Conservation (phyloP, 2,329 filamentous ascomycete species). For the Aspergillus vadensis region DNA sequence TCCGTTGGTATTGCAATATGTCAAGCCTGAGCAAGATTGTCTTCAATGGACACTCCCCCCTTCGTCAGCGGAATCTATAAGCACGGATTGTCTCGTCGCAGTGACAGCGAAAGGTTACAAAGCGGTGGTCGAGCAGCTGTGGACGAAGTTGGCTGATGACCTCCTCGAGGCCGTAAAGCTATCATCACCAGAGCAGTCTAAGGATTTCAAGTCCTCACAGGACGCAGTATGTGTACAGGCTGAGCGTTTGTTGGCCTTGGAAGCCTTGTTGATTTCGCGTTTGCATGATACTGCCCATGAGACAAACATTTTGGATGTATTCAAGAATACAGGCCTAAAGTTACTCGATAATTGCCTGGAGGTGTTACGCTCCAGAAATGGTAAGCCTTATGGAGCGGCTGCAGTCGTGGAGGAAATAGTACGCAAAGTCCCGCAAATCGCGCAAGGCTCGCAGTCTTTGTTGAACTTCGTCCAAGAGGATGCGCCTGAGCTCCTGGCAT, state of each 20-base stretch:
- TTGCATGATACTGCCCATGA: conserved; percentile 28
- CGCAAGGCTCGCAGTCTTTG: conserved; percentile 47
- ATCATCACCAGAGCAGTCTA: conserved; percentile 79
- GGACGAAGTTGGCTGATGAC: conserved; percentile 62
- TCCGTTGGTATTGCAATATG: conserved; percentile 57
- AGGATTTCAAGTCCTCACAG: conserved; percentile 74
- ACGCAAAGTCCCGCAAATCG: conserved; percentile 44
- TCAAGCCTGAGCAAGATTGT: conserved; percentile 50
- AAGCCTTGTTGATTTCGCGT: conserved; percentile 40
- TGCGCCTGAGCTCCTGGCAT: conserved; percentile 62
- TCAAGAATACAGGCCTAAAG: conserved; percentile 39
- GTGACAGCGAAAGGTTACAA: conserved; percentile 48
- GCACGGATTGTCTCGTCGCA: conserved; percentile 41
- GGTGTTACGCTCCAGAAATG: conserved; percentile 57
- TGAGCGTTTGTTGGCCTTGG: conserved; percentile 66
- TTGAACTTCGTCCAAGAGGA: conserved; percentile 58
- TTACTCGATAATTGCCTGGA: conserved; percentile 54
- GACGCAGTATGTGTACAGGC: conserved; percentile 66
- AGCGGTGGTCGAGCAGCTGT: conserved; percentile 58
- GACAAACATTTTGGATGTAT: conserved; percentile 30
- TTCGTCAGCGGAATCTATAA: conserved; percentile 40
- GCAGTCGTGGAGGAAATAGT: conserved; percentile 58
- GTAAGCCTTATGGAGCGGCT: conserved; percentile 68
- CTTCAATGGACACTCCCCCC: conserved; percentile 55
- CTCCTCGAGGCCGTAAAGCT: conserved; percentile 69